These are phyloP conservation scores for Teratosphaeria zuluensis DNA, from an alignment of 2,329 filamentous ascomycete species.

Conservation along the genomic window DNA sequence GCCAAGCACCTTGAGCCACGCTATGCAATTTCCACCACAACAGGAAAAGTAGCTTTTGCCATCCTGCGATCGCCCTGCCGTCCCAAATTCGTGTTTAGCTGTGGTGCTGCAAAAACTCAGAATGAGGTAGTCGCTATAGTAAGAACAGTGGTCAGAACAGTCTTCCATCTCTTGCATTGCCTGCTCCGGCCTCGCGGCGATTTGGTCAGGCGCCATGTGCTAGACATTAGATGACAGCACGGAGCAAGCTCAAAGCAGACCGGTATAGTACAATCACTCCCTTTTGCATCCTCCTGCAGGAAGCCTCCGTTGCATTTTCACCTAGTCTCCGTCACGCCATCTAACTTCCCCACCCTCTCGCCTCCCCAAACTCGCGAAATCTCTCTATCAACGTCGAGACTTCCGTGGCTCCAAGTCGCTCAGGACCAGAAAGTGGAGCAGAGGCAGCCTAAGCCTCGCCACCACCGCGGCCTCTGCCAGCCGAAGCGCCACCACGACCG, in stretches of 20 bases:
- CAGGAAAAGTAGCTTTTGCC: neutral
- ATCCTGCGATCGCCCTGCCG: neutral
- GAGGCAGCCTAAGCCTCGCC: neutral
- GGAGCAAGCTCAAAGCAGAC: neutral
- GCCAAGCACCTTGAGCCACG: neutral
- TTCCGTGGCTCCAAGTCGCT: neutral
- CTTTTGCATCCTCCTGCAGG: neutral
- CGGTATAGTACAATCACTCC: neutral
- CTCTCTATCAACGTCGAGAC: neutral
- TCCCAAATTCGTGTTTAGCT: neutral
- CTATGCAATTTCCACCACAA: neutral
- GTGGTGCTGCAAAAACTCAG: neutral
- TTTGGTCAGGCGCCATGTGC: neutral
- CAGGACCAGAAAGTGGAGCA: neutral
- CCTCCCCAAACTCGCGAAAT: neutral
- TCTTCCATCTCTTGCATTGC: neutral
- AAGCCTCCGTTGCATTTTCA: neutral
- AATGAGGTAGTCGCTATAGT: neutral
- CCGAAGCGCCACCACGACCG: constrained; percentile 29
- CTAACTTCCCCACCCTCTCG: neutral
- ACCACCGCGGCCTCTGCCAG: neutral
- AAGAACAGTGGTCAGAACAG: neutral
- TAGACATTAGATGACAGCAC: neutral
- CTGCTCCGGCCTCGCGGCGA: neutral
- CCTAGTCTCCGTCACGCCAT: neutral